Evolutionary conservation across 768 basidiomycete genomes (phyloP).

Genomic region (Mycena haematopus): DNA sequence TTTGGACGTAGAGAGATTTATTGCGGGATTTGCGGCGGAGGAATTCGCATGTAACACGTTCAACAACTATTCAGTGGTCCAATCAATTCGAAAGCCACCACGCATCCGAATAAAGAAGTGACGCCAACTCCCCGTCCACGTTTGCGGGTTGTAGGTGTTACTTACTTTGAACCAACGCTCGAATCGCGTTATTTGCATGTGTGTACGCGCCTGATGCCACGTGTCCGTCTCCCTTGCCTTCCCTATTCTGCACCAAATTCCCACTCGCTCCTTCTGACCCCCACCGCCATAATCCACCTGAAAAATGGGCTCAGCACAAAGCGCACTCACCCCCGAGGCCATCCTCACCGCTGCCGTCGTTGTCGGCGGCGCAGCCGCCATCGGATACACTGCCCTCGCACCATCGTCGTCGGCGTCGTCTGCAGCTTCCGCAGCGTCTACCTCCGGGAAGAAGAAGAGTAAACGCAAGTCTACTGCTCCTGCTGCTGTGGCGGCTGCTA

Average conservation of each 20-base stretch:
- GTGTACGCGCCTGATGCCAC: constrained; percentile 13
- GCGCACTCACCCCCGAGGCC: constrained; percentile 12
- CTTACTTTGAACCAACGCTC: not conserved
- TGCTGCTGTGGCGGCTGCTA: not conserved
- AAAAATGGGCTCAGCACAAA: constrained; percentile 27
- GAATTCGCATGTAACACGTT: too few species aligned
- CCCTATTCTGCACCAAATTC: too few species aligned
- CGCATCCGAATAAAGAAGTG: too few species aligned
- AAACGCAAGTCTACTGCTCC: constrained; percentile 6
- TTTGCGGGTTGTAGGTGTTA: too few species aligned
- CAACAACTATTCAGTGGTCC: too few species aligned
- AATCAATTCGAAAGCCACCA: too few species aligned
- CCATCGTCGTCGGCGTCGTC: not conserved
- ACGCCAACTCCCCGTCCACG: too few species aligned
- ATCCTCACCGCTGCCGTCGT: constrained; percentile 12
- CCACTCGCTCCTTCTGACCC: not conserved
- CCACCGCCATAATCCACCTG: not conserved
- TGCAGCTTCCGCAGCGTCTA: not conserved
- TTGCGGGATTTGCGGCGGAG: too few species aligned
- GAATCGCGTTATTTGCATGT: not conserved
- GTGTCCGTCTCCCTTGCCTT: constrained; percentile 1
- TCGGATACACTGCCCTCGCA: constrained; percentile 6
- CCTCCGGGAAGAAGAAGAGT: constrained; percentile 7
- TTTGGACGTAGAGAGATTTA: too few species aligned
- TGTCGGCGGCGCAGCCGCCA: constrained; percentile 14